Evolutionary conservation across 1,284 basidiomycete genomes (phyloP).

Genomic region (Cryptococcus sp.): DNA sequence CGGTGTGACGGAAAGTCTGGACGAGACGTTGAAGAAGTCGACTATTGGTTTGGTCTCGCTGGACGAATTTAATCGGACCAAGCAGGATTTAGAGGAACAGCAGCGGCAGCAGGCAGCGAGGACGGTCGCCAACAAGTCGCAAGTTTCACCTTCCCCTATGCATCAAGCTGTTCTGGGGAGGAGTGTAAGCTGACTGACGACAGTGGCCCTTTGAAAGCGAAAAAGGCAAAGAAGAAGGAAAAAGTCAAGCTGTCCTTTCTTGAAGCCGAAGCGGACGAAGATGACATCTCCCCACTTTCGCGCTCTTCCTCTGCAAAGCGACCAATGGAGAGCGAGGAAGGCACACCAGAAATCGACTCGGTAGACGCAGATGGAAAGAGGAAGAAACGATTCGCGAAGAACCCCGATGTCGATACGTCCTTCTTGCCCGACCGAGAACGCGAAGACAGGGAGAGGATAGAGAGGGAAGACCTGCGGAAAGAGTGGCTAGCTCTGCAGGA

Average conservation of each 20-base stretch:
- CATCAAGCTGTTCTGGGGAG: background rate
- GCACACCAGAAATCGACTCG: too few species aligned
- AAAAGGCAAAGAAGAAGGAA: slow-evolving; percentile 86
- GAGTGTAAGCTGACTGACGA: background rate
- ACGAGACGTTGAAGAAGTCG: slow-evolving; percentile 85
- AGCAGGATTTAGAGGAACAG: slow-evolving; percentile 86
- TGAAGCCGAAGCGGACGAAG: slow-evolving; percentile 59
- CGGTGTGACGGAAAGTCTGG: slow-evolving; percentile 88
- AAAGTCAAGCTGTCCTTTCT: slow-evolving; percentile 86
- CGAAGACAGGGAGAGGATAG: slow-evolving; percentile 81
- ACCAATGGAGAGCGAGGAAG: too few species aligned
- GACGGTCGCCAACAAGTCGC: slow-evolving; percentile 32
- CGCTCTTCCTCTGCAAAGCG: background rate
- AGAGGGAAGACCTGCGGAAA: slow-evolving; percentile 80
- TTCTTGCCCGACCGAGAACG: slow-evolving; percentile 96
- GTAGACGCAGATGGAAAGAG: slow-evolving; percentile 49
- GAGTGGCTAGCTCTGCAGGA: slow-evolving; percentile 82
- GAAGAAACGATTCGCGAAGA: slow-evolving; percentile 79
- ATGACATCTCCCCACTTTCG: slow-evolving; percentile 11
- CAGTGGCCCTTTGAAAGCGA: slow-evolving; percentile 55
- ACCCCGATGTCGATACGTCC: slow-evolving; percentile 93
- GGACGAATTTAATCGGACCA: slow-evolving; percentile 84
- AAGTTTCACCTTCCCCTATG: background rate
- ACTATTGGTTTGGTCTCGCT: slow-evolving; percentile 90
- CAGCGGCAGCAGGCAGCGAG: slow-evolving; percentile 81